phyloP scores from a whole-genome alignment of 768 basidiomycete genomes.

The Pleurotus cornucopiae region DNA sequence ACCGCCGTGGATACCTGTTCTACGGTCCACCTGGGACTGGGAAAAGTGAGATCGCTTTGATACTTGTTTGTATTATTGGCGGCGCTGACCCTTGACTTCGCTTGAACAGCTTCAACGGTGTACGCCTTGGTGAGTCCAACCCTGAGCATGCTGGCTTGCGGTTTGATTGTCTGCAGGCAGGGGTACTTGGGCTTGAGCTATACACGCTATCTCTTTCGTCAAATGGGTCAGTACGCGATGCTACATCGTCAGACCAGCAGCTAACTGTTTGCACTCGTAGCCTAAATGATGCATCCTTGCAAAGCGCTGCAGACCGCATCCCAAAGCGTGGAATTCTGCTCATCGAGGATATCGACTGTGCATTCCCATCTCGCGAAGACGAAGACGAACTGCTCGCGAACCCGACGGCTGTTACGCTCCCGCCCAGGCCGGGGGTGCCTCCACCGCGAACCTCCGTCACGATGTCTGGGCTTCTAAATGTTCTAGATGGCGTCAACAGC shows the following conservation, averaged over 20 bases:
- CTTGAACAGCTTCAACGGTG: conserved; percentile 40
- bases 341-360: conserved; percentile 61
- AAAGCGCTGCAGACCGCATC: conserved; percentile 38
- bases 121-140: conserved; percentile 39
- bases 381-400: conserved; percentile 20
- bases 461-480: conserved; percentile 52
- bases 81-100: too few species aligned
- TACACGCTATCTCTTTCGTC: conserved; percentile 56
- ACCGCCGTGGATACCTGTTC: conserved; percentile 52
- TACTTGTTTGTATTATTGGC: too few species aligned
- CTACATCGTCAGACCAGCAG: too few species aligned
- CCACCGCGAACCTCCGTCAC: conserved; percentile 32
- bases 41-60: conserved; percentile 37
- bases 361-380: conserved; percentile 46
- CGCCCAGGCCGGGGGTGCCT: neutral
- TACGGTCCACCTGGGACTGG: conserved; percentile 61
- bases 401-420: neutral
- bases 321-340: conserved; percentile 52
- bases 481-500: conserved; percentile 56
- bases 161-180: conserved; percentile 25
- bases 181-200: conserved; percentile 81
- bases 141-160: too few species aligned
- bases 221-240: conserved; percentile 30
- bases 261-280: conserved; percentile 18
- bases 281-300: conserved; percentile 46